Evolutionary conservation across 176 grass and related monocot species (phyloP), one percentile per base, ranked within the genome.

Genomic region (Ensete glaucum): DNA sequence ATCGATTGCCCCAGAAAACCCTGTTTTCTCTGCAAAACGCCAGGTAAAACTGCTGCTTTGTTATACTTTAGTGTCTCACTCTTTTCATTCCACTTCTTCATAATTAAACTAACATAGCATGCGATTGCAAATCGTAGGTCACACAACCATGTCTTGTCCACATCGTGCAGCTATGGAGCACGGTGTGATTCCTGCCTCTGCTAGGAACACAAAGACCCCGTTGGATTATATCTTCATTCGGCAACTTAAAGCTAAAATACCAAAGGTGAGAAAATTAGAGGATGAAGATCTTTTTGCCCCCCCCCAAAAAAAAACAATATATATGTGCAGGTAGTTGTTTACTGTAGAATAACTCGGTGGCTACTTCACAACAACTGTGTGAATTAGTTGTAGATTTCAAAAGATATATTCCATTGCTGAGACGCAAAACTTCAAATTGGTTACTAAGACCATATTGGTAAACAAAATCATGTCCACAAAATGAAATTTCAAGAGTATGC

Each of bases 1-100:
- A 82, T 97, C 9, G 88, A 97, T 14, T 97, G 94, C 78, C 94
- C 94, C 67, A 93, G 81, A 88, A 97, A 97, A 82, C 94, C 90
- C 56, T 97, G 94, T 80, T 97, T 88, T 79, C 84, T 97, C 14
- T 97, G 94, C 81, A 97, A 97, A 87, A 93, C n/a, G 82, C 90
- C 94, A 80, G 94, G 94, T 97, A 59, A 59, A 17, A 15, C 72
- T 74, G 9, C 73, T 57, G 25, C 49, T 5, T 5, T 15, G 1
- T 63, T 27, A 0, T 10, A 21, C 3, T 11, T 54, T 80, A 11
- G 20, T 49, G 14, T 1, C 50, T 64, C 68, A 7, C 71, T 11
- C 8, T 52, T 54, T 43, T 43, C 4, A 43, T 43, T 43, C 27
- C 5, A 43, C 34, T 43, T 43, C 20, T 26, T 26, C 2, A 10